phyloP scores from a whole-genome alignment of 805 yeast genomes.

The Monosporozyma siamensis region DNA sequence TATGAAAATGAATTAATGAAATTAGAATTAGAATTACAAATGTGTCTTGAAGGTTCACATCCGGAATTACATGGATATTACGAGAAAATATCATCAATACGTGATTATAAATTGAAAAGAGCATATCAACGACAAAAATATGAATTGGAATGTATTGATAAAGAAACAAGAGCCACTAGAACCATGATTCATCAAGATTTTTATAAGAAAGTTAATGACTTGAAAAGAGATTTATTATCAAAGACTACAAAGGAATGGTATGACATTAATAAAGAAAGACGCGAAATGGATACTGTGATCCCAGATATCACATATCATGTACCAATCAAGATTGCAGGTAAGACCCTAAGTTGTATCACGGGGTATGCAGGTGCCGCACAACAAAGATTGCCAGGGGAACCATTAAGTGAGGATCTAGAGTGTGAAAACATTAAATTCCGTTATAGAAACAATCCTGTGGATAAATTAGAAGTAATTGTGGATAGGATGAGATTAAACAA shows the following conservation, averaged over 20 bases:
- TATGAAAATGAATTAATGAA: conserved; percentile 75
- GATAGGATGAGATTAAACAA: conserved; percentile 57
- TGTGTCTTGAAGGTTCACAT: conserved; percentile 84
- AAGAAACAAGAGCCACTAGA: conserved; percentile 71
- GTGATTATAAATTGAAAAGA: conserved; percentile 55
- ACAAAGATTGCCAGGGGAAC: conserved; percentile 25
- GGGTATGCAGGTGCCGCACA: conserved; percentile 32
- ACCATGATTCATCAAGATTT: conserved; percentile 79
- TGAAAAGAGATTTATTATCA: conserved; percentile 53
- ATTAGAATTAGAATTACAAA: conserved; percentile 71
- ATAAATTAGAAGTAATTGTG: conserved; percentile 41
- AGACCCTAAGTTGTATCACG: conserved; percentile 30
- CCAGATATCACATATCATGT: conserved; percentile 43
- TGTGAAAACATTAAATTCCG: conserved; percentile 37
- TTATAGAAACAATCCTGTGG: conserved; percentile 35
- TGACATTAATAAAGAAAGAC: conserved; percentile 78
- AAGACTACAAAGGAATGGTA: conserved; percentile 85
- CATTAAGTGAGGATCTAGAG: conserved; percentile 28
- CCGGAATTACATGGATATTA: conserved; percentile 76
- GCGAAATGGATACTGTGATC: conserved; percentile 54
- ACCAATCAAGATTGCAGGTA: conserved; percentile 27
- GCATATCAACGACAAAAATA: conserved; percentile 48
- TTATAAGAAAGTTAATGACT: conserved; percentile 55
- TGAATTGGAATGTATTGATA: conserved; percentile 65
- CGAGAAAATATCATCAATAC: conserved; percentile 59